These are phyloP conservation scores for Penicillium rolfsii DNA, from an alignment of 2,329 filamentous ascomycete genomes.

Conservation along the genomic window DNA sequence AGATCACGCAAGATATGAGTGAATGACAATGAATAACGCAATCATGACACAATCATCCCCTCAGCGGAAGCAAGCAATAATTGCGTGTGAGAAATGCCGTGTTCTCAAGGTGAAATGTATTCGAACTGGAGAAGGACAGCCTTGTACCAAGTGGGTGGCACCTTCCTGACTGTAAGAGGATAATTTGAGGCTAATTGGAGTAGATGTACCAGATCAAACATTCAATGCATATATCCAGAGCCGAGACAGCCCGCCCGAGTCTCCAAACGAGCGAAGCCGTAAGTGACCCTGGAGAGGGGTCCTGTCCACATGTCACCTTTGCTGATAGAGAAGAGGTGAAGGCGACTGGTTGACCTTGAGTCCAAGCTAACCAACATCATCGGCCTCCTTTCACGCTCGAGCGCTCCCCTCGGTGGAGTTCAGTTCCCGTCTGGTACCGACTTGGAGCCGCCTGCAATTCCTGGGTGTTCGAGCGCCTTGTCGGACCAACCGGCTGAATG, in stretches of 20 bases:
- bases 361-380: not conserved
- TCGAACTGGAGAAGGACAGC: slow-evolving; percentile 17
- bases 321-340: not conserved
- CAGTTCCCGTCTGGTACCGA: not conserved
- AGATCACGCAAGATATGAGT: not conserved
- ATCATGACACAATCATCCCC: not conserved
- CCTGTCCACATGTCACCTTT: not conserved
- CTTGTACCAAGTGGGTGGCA: slow-evolving; percentile 21
- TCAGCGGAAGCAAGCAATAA: slow-evolving; percentile 10
- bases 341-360: not conserved
- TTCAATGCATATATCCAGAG: slow-evolving; percentile 18
- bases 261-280: not conserved
- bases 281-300: not conserved
- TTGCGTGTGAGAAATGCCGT: slow-evolving; percentile 29
- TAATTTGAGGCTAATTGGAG: slow-evolving; percentile 8
- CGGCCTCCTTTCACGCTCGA: not conserved
- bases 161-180: too few relatives aligned
- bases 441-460: not conserved
- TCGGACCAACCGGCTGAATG: not conserved
- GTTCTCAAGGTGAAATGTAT: slow-evolving; percentile 27
- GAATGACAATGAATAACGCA: not conserved
- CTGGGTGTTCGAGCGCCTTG: not conserved
- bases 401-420: not conserved
- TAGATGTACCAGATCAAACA: slow-evolving; percentile 25
- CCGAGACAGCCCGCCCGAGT: slow-evolving; percentile 19